A percentile compares a stretch with the other conserved stretches of the same genome.
phyloP scores from a whole-genome alignment of 306 rosid genomes.

The Senna tora region DNA sequence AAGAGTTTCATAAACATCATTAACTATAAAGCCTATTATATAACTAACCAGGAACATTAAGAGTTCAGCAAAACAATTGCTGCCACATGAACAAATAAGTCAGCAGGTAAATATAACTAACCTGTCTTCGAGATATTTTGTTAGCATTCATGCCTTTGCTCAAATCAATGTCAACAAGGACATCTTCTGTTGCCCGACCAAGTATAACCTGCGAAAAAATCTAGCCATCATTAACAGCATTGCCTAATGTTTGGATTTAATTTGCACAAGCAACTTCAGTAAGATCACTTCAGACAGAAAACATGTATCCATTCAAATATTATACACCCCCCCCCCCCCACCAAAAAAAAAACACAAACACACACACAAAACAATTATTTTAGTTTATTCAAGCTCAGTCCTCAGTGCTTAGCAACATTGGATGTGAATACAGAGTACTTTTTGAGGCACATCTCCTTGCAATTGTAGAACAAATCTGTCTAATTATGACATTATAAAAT shows the following conservation, averaged over 20 bases:
- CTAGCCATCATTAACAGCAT: slow-evolving; percentile 31
- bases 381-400: background rate
- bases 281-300: slow-evolving; percentile 24
- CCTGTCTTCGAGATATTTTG: slow-evolving; percentile 93
- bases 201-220: slow-evolving; percentile 69
- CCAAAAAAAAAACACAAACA: background rate
- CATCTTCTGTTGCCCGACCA: slow-evolving; percentile 81
- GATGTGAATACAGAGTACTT: slow-evolving; percentile 12
- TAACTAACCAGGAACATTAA: background rate
- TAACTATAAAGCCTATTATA: slow-evolving; percentile 25
- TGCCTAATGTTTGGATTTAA: slow-evolving; percentile 2
- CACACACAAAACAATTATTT: background rate
- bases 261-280: slow-evolving; percentile 33
- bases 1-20: slow-evolving; percentile 10
- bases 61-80: slow-evolving; percentile 32
- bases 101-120: slow-evolving; percentile 39
- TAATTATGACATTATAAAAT: slow-evolving; percentile 14
- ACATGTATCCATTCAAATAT: background rate
- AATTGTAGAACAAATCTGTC: slow-evolving; percentile 25
- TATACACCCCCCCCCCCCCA: too few species aligned
- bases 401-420: background rate
- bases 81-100: slow-evolving; percentile 6
- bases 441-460: slow-evolving; percentile 21
- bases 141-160: slow-evolving; percentile 72
- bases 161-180: slow-evolving; percentile 86